These are phyloP conservation scores for Mucor racemosus DNA, from an alignment of 371 early-diverging fungal species.

Conservation along the genomic window DNA sequence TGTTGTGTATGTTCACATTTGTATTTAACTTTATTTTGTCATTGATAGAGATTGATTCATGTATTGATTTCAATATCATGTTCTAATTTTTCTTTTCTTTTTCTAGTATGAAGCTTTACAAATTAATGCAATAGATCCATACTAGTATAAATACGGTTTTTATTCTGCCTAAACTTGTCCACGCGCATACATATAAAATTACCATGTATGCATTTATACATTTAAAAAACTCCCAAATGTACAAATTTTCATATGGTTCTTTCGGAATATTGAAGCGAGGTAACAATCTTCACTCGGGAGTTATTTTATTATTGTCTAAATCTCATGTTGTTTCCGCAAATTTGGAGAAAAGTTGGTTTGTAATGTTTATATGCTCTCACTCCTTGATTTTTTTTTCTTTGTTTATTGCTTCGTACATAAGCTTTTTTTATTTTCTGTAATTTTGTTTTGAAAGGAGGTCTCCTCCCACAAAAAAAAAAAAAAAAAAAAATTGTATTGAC, in stretches of 20 bases:
- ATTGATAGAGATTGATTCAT: no score
- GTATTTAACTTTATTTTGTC: no score
- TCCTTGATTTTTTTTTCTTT: not conserved
- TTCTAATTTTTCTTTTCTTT: not conserved
- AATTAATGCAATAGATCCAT: not conserved
- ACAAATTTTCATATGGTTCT: no score
- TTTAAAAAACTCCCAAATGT: no score
- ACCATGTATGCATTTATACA: no score
- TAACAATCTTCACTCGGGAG: not conserved
- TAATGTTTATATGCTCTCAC: not conserved
- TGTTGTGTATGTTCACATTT: no score
- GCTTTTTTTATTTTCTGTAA: slow-evolving; percentile 6
- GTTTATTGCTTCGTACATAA: not conserved
- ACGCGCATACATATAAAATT: not conserved
- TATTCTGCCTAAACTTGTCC: not conserved
- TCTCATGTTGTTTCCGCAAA: not conserved
- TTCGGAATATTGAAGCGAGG: not conserved
- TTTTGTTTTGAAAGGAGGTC: not conserved
- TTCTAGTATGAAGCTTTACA: not conserved
- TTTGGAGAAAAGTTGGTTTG: slow-evolving; percentile 3
- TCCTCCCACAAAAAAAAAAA: not conserved
- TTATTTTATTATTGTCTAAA: not conserved
- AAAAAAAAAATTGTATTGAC: not conserved
- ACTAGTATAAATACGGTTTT: slow-evolving; percentile 2
- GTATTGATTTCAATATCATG: no score